These are phyloP conservation scores for Echium plantagineum DNA, from an alignment of 257 asterid species.

Conservation along the genomic window DNA sequence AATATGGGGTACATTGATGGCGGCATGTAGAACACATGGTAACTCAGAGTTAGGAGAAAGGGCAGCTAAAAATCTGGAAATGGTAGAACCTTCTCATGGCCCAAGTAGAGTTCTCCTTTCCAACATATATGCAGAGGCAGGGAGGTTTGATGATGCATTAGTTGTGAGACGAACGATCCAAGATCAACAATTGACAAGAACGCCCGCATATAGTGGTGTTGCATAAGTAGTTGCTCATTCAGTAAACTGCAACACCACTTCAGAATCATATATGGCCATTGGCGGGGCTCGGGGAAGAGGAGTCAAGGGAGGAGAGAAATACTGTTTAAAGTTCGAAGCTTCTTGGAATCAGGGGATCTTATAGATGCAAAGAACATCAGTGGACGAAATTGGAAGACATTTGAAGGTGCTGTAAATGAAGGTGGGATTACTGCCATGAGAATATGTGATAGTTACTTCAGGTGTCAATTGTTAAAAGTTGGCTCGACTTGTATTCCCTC, in stretches of 20 bases:
- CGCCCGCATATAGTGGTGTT: slow-evolving; percentile 77
- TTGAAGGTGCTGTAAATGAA: too few species aligned
- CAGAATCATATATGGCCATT: too few species aligned
- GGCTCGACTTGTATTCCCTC: too few species aligned
- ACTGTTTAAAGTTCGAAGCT: too few species aligned
- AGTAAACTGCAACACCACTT: not conserved
- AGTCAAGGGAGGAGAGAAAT: too few species aligned
- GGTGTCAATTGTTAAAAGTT: too few species aligned
- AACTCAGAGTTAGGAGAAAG: slow-evolving; percentile 55
- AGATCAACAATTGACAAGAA: slow-evolving; percentile 33
- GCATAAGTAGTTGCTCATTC: slow-evolving; percentile 10
- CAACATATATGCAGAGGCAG: slow-evolving; percentile 68
- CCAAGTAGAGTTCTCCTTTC: slow-evolving; percentile 78
- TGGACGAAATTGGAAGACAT: too few species aligned
- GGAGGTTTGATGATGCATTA: slow-evolving; percentile 77
- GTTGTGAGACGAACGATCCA: slow-evolving; percentile 40
- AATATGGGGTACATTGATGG: slow-evolving; percentile 75
- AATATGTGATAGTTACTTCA: too few species aligned
- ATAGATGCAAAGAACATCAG: too few species aligned
- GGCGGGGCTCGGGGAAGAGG: too few species aligned
- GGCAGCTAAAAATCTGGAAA: slow-evolving; percentile 59
- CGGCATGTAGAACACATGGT: slow-evolving; percentile 67
- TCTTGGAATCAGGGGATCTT: too few species aligned
- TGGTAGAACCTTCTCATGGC: slow-evolving; percentile 76
- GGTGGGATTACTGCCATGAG: too few species aligned